These are phyloP conservation scores for Aquilaria yunnanensis DNA, from an alignment of 345 rosid species.

Conservation along the genomic window DNA sequence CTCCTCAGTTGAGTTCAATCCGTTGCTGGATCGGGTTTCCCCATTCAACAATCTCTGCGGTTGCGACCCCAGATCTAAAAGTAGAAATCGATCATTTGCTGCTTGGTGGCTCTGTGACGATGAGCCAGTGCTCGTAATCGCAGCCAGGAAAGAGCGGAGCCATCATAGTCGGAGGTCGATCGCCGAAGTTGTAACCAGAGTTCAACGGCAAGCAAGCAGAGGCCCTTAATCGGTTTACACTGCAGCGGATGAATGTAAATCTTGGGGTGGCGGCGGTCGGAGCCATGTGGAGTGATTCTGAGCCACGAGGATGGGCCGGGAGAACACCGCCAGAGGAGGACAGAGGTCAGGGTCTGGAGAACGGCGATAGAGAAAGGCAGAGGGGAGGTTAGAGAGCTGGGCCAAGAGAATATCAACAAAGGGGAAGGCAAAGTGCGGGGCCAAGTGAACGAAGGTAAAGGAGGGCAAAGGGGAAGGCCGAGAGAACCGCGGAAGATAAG, in stretches of 20 bases:
- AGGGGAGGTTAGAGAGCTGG: conserved; percentile 31
- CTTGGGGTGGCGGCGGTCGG: conserved; percentile 29
- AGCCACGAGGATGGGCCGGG: conserved; percentile 20
- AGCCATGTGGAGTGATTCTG: conserved; percentile 7
- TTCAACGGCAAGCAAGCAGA: conserved; percentile 72
- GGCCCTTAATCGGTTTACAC: conserved; percentile 53
- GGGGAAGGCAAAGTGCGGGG: conserved; percentile 35
- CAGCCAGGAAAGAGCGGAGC: conserved; percentile 82
- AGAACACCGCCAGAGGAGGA: not conserved
- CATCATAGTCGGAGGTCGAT: conserved; percentile 88
- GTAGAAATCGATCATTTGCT: conserved; percentile 87
- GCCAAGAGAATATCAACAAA: conserved; percentile 11
- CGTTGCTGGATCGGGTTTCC: too few relatives aligned
- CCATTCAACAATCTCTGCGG: too few relatives aligned
- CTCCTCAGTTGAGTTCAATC: too few relatives aligned
- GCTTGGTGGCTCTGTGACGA: conserved; percentile 81
- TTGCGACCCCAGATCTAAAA: conserved; percentile 1
- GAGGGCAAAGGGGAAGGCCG: conserved; percentile 20
- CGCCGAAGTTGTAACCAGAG: conserved; percentile 71
- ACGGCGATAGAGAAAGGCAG: not conserved
- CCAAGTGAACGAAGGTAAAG: conserved; percentile 34
- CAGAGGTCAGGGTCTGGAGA: too few relatives aligned
- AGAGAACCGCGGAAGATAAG: conserved; percentile 26
- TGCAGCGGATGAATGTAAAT: conserved; percentile 31
- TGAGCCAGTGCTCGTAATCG: conserved; percentile 89